Conservation (phyloP, 2,329 filamentous ascomycete species). For the Ceratocystis alfenasii region DNA sequence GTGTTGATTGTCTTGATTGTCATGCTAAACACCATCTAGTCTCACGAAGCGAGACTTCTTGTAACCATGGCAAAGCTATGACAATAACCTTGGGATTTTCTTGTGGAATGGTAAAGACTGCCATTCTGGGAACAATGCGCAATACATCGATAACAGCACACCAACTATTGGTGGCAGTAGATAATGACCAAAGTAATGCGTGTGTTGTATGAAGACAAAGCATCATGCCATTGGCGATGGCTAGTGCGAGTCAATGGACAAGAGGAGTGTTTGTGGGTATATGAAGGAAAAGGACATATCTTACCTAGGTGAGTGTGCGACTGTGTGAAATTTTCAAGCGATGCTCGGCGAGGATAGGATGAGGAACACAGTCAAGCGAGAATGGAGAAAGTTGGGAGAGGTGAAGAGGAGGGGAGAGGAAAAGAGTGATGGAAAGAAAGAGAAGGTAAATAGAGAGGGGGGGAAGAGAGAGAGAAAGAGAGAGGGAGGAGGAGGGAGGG, state of each 20-base stretch:
- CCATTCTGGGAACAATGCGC: not conserved
- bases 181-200: not conserved
- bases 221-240: conserved; percentile 19
- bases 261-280: not conserved
- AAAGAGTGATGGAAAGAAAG: conserved; percentile 24
- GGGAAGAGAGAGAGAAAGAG: conserved; percentile 25
- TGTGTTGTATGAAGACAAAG: not conserved
- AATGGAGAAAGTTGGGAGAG: conserved; percentile 18
- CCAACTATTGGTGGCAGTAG: too few relatives aligned
- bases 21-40: too few relatives aligned
- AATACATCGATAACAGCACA: not conserved
- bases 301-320: conserved; percentile 6
- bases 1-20: too few relatives aligned
- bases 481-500: conserved; percentile 26
- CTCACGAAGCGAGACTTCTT: not conserved
- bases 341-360: conserved; percentile 20
- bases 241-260: not conserved
- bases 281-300: not conserved
- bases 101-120: not conserved
- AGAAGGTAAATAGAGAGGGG: conserved; percentile 27
- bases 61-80: not conserved
- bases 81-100: not conserved
- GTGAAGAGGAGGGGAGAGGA: conserved; percentile 25
- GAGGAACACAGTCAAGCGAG: conserved; percentile 16
- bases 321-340: not conserved